Conservation (phyloP, 2,329 filamentous ascomycete species). For the Diaporthe longicolla region DNA sequence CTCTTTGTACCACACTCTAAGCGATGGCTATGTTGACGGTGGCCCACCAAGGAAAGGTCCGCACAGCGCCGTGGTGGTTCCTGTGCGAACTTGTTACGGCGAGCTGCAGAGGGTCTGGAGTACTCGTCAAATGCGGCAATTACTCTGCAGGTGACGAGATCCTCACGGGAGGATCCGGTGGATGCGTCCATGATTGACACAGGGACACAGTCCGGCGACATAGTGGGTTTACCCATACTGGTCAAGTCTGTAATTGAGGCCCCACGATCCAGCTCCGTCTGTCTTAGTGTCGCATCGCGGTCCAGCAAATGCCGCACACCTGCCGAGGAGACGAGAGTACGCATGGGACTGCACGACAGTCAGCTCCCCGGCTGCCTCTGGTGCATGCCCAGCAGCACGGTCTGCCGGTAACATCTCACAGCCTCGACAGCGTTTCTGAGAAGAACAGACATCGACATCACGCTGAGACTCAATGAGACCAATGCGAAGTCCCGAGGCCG, state of each 20-base stretch:
- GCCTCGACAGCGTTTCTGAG: neutral
- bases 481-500: constrained; percentile 4
- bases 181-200: constrained; percentile 22
- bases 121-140: neutral
- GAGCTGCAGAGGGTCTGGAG: neutral
- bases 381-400: neutral
- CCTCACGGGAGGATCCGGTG: constrained; percentile 29
- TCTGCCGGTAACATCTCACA: constrained; percentile 7
- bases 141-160: constrained; percentile 6
- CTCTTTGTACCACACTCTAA: neutral
- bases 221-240: constrained; percentile 7
- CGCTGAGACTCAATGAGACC: constrained; percentile 23
- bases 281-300: neutral
- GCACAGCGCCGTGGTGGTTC: neutral
- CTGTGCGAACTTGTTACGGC: neutral
- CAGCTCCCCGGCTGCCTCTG: neutral
- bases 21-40: neutral
- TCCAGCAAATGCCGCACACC: constrained; percentile 15
- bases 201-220: constrained; percentile 2
- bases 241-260: constrained; percentile 18
- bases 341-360: neutral
- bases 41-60: neutral
- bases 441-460: neutral
- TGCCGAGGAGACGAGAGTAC: neutral
- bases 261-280: neutral